phyloP scores from a whole-genome alignment of 83 land plant genomes.

The Thuja plicata region DNA sequence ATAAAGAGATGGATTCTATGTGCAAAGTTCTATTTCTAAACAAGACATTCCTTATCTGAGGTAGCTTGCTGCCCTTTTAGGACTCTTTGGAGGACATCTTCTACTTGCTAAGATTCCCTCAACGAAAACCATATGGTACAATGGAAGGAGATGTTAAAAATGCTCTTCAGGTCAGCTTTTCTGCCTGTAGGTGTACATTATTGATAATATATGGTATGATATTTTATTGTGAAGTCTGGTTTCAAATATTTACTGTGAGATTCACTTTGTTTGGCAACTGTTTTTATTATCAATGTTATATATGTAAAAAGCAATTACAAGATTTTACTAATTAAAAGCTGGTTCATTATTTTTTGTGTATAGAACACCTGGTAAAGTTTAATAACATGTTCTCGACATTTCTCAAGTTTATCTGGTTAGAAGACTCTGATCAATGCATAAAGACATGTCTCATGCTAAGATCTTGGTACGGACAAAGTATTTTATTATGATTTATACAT shows the following conservation, averaged over 20 bases:
- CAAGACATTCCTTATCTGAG: neutral
- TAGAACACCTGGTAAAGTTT: neutral
- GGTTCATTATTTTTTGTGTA: neutral
- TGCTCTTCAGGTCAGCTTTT: conserved; percentile 70
- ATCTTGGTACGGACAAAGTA: neutral
- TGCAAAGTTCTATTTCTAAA: neutral
- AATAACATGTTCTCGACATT: neutral
- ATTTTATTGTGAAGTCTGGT: neutral
- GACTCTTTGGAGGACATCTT: conserved; percentile 92
- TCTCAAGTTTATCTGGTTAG: neutral
- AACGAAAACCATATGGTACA: conserved; percentile 94
- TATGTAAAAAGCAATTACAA: neutral
- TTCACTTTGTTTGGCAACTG: neutral
- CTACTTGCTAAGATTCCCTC: conserved; percentile 93
- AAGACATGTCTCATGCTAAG: neutral
- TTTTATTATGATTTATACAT: neutral
- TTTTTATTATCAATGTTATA: neutral
- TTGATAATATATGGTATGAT: neutral
- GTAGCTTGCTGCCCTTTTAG: conserved; percentile 32
- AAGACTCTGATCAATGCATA: neutral
- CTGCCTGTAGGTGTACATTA: neutral
- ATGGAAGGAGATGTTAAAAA: conserved; percentile 97
- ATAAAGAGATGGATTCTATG: neutral
- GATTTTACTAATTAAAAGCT: neutral
- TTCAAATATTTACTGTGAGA: neutral